phyloP scores from a whole-genome alignment of 495 filamentous ascomycete species.

The Tuber indicum region DNA sequence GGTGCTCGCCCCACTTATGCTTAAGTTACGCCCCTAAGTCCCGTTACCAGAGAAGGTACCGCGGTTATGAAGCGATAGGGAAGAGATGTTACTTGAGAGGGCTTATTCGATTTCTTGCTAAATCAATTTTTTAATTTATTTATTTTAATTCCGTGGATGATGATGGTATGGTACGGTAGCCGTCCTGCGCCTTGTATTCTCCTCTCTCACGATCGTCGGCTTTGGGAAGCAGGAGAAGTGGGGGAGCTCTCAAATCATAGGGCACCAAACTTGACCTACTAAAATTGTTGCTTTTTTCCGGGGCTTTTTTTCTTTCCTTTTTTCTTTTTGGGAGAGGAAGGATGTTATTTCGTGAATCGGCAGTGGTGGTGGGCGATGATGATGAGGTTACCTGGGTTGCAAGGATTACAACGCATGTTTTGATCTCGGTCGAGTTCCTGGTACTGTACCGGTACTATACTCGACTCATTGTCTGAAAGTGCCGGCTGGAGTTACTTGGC shows the following conservation, averaged over 20 bases:
- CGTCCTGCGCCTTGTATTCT: background rate
- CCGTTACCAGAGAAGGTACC: background rate
- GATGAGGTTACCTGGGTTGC: slow-evolving; percentile 2
- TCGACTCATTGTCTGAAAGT: background rate
- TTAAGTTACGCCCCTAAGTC: background rate
- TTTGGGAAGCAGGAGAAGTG: background rate
- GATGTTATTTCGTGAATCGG: background rate
- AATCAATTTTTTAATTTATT: background rate
- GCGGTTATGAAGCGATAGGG: background rate
- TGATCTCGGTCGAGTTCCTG: slow-evolving; percentile 1
- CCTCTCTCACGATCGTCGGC: background rate
- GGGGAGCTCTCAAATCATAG: background rate
- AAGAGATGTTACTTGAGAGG: background rate
- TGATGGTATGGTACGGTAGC: background rate
- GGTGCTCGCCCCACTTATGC: background rate
- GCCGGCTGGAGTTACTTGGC: slow-evolving; percentile 1
- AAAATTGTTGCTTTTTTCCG: background rate
- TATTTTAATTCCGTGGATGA: background rate
- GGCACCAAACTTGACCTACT: background rate
- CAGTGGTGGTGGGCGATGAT: background rate
- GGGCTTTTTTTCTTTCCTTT: background rate
- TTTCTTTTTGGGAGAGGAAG: background rate
- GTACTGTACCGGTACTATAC: background rate
- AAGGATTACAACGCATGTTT: background rate
- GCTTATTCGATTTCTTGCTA: background rate